A percentile compares a stretch with the other conserved stretches of the same genome.
Evolutionary conservation across 768 basidiomycete genomes (phyloP).

Genomic region (Pisolithus tinctorius): DNA sequence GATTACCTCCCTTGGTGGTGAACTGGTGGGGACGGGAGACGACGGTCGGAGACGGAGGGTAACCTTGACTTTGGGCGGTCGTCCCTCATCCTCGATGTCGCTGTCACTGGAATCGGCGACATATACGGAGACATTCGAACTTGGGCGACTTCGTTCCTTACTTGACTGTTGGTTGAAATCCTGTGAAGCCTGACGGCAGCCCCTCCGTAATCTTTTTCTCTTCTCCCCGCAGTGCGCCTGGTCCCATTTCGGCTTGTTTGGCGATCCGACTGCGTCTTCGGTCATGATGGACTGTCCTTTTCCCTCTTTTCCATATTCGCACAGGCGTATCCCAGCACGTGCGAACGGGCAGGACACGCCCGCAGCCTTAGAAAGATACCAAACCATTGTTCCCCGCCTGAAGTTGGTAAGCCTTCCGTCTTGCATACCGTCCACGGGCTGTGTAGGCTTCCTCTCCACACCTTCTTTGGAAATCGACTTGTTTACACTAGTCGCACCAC

Average conservation of each 20-base stretch:
- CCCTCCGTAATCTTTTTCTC: constrained; percentile 35
- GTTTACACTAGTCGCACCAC: constrained; percentile 51
- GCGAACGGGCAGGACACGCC: constrained; percentile 74
- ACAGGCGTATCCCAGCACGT: constrained; percentile 63
- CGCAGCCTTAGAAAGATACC: constrained; percentile 72
- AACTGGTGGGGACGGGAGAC: constrained; percentile 18
- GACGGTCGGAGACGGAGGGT: constrained; percentile 53
- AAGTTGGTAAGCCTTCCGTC: constrained; percentile 58
- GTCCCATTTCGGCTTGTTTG: constrained; percentile 34
- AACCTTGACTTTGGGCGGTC: constrained; percentile 60
- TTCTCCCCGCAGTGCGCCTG: constrained; percentile 40
- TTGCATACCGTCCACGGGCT: not conserved
- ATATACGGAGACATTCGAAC: constrained; percentile 22
- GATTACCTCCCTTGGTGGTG: constrained; percentile 25
- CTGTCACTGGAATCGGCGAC: constrained; percentile 24
- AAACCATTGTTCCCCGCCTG: constrained; percentile 71
- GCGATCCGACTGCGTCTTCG: constrained; percentile 28
- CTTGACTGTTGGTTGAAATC: constrained; percentile 6
- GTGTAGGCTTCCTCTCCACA: constrained; percentile 23
- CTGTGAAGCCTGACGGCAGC: constrained; percentile 21
- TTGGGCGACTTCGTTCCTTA: constrained; percentile 11
- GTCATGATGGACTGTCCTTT: constrained; percentile 24
- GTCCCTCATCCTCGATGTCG: constrained; percentile 24
- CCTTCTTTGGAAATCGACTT: constrained; percentile 13
- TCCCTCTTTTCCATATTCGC: constrained; percentile 54